Base-by-base conservation (phyloP, 2,329 filamentous ascomycete genomes). In the Stagonosporopsis rhizophila region DNA sequence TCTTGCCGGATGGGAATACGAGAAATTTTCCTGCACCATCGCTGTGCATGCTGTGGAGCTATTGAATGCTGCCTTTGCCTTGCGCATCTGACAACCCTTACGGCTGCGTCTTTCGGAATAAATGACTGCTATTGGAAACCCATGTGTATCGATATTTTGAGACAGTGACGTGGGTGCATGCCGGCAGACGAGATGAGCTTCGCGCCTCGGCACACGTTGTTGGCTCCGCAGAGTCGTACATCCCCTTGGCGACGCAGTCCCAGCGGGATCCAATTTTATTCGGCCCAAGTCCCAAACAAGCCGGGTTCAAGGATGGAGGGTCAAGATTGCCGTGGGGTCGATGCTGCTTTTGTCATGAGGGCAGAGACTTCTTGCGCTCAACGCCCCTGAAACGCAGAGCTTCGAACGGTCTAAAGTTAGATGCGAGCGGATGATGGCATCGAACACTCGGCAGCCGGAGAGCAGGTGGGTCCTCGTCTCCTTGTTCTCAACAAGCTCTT, bases 171-270 rank as follows among this genome's bases (percentile, higher is more conserved):
- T 48, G 52, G 44, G 51, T 44, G 46, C 32, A 41, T 59, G 46
- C 53, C 50, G 40, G 22, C 47, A 44, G 52, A 46, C 46, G 39
- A 51, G 38, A 57, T 52, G 50, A 50, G 52, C 40, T 44, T 58
- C 48, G 58, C 55, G 62, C 57, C 44, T 54, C 49, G 39, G 47
- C 37, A 46, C 30, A 51, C 44, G 41, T 56, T 56, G 51, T 59
- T 61, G 58, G 58, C 56, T 22, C 40, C 44, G 32, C 23, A 25
- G 46, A 20, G 46, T 30, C 44, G 39, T n/a, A 45, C 27, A 37
- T 12, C 30, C 52, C 39, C 19, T 50, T 42, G 45, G 28, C 45
- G 50, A 53, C 32, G 28, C 44, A 27, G 19, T 30, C 11, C 9
- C 27, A 27, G 32, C 34, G 39, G 35, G 44, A 39, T 19, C 44